Evolutionary conservation across 1,139 yeast species (phyloP).

Genomic region (Yamadazyma dendronema): DNA sequence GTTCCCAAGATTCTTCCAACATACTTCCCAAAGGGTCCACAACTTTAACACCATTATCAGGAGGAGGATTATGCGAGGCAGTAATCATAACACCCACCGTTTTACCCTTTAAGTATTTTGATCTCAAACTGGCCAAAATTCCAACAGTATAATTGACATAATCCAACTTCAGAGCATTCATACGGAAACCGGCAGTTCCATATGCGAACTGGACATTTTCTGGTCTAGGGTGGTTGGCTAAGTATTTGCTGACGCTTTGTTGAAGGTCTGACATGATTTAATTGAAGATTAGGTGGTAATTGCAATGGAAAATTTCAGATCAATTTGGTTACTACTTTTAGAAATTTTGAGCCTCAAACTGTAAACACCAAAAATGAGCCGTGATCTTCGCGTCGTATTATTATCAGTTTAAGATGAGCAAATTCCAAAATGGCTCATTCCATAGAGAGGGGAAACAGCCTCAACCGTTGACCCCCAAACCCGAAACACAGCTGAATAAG

Average conservation of each 20-base stretch:
- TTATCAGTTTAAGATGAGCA: constrained; percentile 7
- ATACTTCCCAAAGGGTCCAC: constrained; percentile 94
- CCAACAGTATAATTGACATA: constrained; percentile 87
- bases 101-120: constrained; percentile 64
- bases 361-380: constrained; percentile 4
- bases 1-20: constrained; percentile 86
- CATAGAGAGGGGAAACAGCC: constrained; percentile 27
- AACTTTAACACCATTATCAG: constrained; percentile 93
- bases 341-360: not conserved
- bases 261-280: constrained; percentile 12
- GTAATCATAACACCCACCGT: constrained; percentile 92
- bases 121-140: constrained; percentile 75
- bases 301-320: not conserved
- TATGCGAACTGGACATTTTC: constrained; percentile 52
- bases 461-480: constrained; percentile 10
- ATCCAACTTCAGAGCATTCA: constrained; percentile 67
- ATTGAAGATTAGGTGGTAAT: not conserved
- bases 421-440: constrained; percentile 27
- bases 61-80: constrained; percentile 95
- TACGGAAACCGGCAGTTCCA: constrained; percentile 98
- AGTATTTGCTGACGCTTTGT: constrained; percentile 8
- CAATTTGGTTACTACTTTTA: constrained; percentile 5
- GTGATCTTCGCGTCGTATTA: not conserved
- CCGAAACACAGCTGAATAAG: constrained; percentile 10
- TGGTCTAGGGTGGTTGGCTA: constrained; percentile 44